Evolutionary conservation across 2,329 filamentous ascomycete species (phyloP).

Genomic region (Arthrinium puccinioides): DNA sequence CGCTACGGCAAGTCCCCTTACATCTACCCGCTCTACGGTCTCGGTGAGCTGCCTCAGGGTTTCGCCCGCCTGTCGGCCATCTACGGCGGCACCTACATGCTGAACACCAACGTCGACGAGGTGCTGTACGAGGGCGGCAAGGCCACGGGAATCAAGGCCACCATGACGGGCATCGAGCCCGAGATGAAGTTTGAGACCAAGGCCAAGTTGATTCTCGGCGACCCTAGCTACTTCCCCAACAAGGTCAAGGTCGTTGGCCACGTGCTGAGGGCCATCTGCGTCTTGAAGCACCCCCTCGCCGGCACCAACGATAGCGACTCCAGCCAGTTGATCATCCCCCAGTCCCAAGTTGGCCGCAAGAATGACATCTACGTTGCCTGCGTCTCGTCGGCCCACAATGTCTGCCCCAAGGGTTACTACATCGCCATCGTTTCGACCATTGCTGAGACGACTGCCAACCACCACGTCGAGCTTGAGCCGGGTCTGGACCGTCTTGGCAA

Average conservation of each 20-base stretch:
- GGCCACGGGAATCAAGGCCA: slow-evolving; percentile 93
- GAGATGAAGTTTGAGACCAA: slow-evolving; percentile 96
- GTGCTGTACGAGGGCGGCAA: slow-evolving; percentile 77
- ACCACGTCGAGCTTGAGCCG: slow-evolving; percentile 89
- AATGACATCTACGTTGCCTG: slow-evolving; percentile 97
- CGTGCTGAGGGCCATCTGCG: slow-evolving; percentile 93
- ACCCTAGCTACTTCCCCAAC: slow-evolving; percentile 91
- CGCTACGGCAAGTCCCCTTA: slow-evolving; percentile 98
- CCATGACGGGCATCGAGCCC: slow-evolving; percentile 77
- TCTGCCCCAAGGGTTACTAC: slow-evolving; percentile 98
- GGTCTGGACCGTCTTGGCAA: slow-evolving; percentile 86
- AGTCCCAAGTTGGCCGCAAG: slow-evolving; percentile 94
- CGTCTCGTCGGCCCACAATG: slow-evolving; percentile 92
- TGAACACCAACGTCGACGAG: slow-evolving; percentile 92
- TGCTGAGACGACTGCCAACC: slow-evolving; percentile 83
- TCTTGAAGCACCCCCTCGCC: slow-evolving; percentile 88
- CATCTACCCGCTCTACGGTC: slow-evolving; percentile 97
- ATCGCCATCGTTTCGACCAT: slow-evolving; percentile 98
- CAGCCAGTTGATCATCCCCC: slow-evolving; percentile 91
- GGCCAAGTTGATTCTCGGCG: slow-evolving; percentile 90
- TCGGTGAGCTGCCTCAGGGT: slow-evolving; percentile 93
- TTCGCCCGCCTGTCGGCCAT: slow-evolving; percentile 97
- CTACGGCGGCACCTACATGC: slow-evolving; percentile 98
- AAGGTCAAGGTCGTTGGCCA: slow-evolving; percentile 86
- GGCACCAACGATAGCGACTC: slow-evolving; percentile 87